Base-by-base conservation (phyloP, 805 yeast species). In the Lipomyces chichibuensis region DNA sequence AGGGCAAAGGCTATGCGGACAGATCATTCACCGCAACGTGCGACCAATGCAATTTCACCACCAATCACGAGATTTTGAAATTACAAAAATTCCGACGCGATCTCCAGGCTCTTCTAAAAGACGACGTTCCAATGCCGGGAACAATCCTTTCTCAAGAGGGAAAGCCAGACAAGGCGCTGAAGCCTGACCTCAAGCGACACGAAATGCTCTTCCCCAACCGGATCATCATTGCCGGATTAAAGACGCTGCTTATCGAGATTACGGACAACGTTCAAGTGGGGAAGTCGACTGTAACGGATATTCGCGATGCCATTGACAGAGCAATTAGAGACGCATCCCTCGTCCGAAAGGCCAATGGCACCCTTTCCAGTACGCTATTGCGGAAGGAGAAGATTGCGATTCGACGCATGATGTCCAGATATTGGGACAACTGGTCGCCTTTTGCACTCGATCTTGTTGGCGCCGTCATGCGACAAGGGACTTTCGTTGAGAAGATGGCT, bases 381-480 rank as follows among this genome's bases (percentile, higher is more conserved):
- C 55, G 27, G 32, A 52, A 52, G 33, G 55, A 52, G 55, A 52
- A 52, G 55, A 25, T 52, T 25, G 55, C 55, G 55, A 52, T 52
- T 13, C 71, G 72, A 14, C 59, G 62, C 3, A 59, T 68, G 64
- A 25, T 69, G 64, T 46, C 57, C 37, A 29, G 57, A 14, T 71
- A 69, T 51, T 62, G 70, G 69, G 65, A 62, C 35, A 71, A 69
- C 58, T 13, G 51, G 29, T 64, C 71, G 2, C 55, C 52, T 27
- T 71, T 65, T 37, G 27, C 61, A 9, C 57, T 62, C 43, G 64
- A 71, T 54, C 64, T 71, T 23, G 62, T 60, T 4, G 70, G 62
- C 13, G 74, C 73, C 7, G 72, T 71, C 32, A 35, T 63, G 23
- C 71, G 74, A 3, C 74, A 71, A 55, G 58, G 66, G 32, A 43